Base-by-base conservation (phyloP, 208 protist species). In the Phytomonas sp. region DNA sequence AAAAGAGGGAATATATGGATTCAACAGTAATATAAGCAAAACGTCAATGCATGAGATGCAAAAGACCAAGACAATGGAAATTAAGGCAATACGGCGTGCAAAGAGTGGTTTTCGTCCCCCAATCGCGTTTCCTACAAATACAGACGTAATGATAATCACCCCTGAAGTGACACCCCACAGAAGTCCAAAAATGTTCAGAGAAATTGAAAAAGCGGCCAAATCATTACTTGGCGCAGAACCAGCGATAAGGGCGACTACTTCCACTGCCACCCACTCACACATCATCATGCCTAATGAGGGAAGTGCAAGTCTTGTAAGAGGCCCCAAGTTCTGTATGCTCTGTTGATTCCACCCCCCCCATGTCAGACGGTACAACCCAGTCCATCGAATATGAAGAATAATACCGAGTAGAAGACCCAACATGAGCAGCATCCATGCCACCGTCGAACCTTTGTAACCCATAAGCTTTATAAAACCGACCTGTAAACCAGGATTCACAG, bases 231-330 rank as follows among this genome's bases (percentile, higher is more conserved):
- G 42, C 23, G 83, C 83, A 74, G 91, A 93, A 34, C 87, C 87
- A 8, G 80, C 80, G 0, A 80, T 87, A 40, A 92, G 70, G 30
- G 71, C 76, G 73, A 91, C 91, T 34, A 94, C 72, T 71, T 94
- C 89, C 11, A 94, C 66, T 61, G 81, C 83, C 1, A 92, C 87
- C 89, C 89, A 94, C 76, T 94, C 85, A 62, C 84, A 88, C 64
- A 94, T 70, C 86, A 92, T 93, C 63, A 94, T 81, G 66, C 80
- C 87, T 85, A 94, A 90, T 0, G 89, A 94, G 16, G 89, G 87
- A n/a, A 93, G 45, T 33, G 89, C 87, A 60, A 94, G 79, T 42
- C 66, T 73, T 16, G 84, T 31, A n/a, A 94, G 76, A 34, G 59
- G 69, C 31, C 66, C 69, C 6, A 91, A 40, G 72, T 91, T 82